phyloP scores from a whole-genome alignment of 2,329 filamentous ascomycete genomes.

The Colletotrichum orchidophilum region DNA sequence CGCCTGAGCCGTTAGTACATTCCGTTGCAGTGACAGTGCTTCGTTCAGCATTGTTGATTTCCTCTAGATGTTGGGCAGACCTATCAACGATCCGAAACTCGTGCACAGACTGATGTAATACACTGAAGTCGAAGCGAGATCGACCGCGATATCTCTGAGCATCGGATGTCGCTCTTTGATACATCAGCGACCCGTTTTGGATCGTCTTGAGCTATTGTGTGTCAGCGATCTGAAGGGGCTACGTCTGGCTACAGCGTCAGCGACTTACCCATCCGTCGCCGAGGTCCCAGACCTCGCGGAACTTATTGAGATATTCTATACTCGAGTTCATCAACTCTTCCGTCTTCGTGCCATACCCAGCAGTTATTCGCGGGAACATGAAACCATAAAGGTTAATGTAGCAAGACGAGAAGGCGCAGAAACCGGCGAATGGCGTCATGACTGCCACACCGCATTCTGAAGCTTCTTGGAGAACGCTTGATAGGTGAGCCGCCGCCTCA shows the following conservation, averaged over 20 bases:
- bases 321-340: conserved; percentile 37
- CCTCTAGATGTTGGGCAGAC: conserved; percentile 42
- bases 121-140: conserved; percentile 41
- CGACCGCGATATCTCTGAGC: conserved; percentile 37
- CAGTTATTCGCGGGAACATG: conserved; percentile 52
- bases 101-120: conserved; percentile 43
- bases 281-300: conserved; percentile 41
- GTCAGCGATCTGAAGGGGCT: not conserved
- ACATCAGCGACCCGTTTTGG: conserved; percentile 39
- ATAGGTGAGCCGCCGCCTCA: conserved; percentile 46
- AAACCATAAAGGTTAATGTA: conserved; percentile 52
- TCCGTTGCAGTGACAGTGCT: not conserved
- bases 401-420: conserved; percentile 56
- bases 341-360: conserved; percentile 41
- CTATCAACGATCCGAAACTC: conserved; percentile 44
- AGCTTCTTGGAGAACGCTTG: conserved; percentile 47
- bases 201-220: conserved; percentile 20
- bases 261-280: conserved; percentile 42
- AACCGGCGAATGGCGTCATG: conserved; percentile 53
- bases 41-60: conserved; percentile 41
- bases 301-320: conserved; percentile 40
- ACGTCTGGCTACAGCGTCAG: not conserved
- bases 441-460: conserved; percentile 47
- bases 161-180: conserved; percentile 38
- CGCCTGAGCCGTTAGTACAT: not conserved